phyloP scores from a whole-genome alignment of 2,329 filamentous ascomycete species.

The Stemphylium vesicarium region DNA sequence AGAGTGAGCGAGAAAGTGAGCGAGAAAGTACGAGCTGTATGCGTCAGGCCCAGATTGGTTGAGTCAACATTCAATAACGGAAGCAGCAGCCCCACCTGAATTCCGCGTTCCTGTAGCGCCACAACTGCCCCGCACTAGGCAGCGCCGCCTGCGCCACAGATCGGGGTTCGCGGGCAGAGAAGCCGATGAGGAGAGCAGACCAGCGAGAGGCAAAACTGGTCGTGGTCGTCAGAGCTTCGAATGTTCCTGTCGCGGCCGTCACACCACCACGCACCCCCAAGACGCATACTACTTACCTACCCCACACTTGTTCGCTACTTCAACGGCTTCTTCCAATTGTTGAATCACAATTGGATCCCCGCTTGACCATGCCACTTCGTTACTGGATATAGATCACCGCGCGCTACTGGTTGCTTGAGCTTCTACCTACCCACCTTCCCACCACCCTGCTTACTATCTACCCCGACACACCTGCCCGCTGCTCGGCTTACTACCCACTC shows the following conservation, averaged over 20 bases:
- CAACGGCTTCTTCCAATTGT: constrained; percentile 16
- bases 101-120: constrained; percentile 3
- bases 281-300: not conserved
- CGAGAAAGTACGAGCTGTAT: not conserved
- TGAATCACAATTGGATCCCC: constrained; percentile 27
- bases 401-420: constrained; percentile 26
- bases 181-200: constrained; percentile 1
- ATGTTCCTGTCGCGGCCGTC: constrained; percentile 20
- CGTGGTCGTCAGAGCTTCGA: constrained; percentile 30
- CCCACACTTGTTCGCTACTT: constrained; percentile 1
- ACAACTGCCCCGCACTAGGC: constrained; percentile 21
- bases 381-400: constrained; percentile 32
- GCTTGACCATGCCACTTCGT: constrained; percentile 38
- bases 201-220: constrained; percentile 36
- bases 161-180: constrained; percentile 6
- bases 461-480: no score
- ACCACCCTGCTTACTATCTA: not conserved
- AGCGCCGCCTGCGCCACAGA: constrained; percentile 20
- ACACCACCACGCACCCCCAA: constrained; percentile 23
- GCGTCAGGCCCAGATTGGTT: not conserved
- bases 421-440: constrained; percentile 8
- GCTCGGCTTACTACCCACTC: no score
- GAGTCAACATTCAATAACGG: constrained; percentile 5
- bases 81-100: not conserved
- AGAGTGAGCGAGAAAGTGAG: not conserved